A percentile compares a stretch with the other conserved stretches of the same genome.
Conservation (phyloP, 2,329 filamentous ascomycete species). For the Colletotrichum sp. region DNA sequence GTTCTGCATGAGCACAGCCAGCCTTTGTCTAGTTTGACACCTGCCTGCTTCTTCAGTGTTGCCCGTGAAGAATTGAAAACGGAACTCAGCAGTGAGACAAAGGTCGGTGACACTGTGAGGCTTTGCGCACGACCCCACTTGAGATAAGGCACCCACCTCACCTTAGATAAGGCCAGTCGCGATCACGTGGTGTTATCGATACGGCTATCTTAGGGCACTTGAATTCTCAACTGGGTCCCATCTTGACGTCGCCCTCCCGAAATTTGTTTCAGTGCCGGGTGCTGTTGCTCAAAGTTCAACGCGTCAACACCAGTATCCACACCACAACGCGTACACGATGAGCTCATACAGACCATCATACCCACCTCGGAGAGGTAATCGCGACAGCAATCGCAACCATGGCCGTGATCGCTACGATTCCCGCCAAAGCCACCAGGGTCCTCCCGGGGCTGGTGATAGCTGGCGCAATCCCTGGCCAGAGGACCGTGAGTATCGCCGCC, state of each 20-base stretch:
- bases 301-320: slow-evolving; percentile 21
- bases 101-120: background rate
- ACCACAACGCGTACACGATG: slow-evolving; percentile 16
- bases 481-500: slow-evolving; percentile 18
- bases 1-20: background rate
- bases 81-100: background rate
- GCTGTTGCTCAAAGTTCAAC: background rate
- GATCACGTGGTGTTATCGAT: slow-evolving; percentile 17
- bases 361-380: slow-evolving; percentile 3
- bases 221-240: background rate
- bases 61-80: background rate
- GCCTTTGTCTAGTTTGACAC: background rate
- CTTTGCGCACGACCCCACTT: background rate
- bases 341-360: slow-evolving; percentile 20
- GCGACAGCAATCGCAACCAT: slow-evolving; percentile 6
- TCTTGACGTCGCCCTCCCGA: slow-evolving; percentile 6
- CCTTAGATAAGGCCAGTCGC: background rate
- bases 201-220: background rate
- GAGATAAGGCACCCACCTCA: background rate
- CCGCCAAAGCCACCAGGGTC: background rate
- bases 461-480: slow-evolving; percentile 17
- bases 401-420: background rate
- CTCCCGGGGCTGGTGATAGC: background rate
- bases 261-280: background rate
- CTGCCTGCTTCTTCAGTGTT: background rate